A percentile compares a stretch with the other conserved stretches of the same genome.
phyloP scores from a whole-genome alignment of 768 basidiomycete genomes.

The Phlebiopsis flavidoalba region DNA sequence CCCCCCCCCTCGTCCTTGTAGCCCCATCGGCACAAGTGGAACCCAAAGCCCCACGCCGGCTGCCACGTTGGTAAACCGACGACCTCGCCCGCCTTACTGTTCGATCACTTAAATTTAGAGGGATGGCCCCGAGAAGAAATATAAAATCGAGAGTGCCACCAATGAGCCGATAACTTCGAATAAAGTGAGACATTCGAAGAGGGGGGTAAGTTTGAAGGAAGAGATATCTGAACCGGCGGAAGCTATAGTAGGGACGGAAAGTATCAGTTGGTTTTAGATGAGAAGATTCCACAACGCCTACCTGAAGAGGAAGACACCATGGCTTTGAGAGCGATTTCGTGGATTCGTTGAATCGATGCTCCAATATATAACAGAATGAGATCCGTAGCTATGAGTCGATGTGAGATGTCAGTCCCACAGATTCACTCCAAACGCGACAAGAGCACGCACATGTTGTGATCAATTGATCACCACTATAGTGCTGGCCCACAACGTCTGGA shows the following conservation, averaged over 20 bases:
- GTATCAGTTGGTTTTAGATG: neutral
- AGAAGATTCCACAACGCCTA: too few relatives aligned
- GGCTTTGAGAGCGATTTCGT: conserved; percentile 52
- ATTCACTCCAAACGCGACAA: neutral
- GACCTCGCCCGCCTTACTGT: conserved; percentile 63
- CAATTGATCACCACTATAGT: conserved; percentile 56
- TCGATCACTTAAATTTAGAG: conserved; percentile 55
- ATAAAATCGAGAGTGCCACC: conserved; percentile 77
- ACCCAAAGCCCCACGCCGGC: conserved; percentile 74
- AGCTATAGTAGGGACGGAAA: conserved; percentile 28
- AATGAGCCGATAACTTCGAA: conserved; percentile 69
- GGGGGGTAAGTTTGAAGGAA: conserved; percentile 57
- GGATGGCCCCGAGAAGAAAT: conserved; percentile 58
- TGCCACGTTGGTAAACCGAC: conserved; percentile 68
- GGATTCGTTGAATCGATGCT: conserved; percentile 56
- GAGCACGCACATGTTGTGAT: conserved; percentile 54
- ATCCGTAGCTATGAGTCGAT: conserved; percentile 47
- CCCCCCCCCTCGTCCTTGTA: too few relatives aligned
- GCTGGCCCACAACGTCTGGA: conserved; percentile 67
- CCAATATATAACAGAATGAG: conserved; percentile 70
- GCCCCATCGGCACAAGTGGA: conserved; percentile 67
- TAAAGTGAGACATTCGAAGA: conserved; percentile 46
- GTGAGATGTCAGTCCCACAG: neutral
- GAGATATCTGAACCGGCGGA: conserved; percentile 69
- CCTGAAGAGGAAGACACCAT: conserved; percentile 73